phyloP scores from a whole-genome alignment of 371 early-diverging fungal genomes.

The Ecytonucleospora hepatopenaei region DNA sequence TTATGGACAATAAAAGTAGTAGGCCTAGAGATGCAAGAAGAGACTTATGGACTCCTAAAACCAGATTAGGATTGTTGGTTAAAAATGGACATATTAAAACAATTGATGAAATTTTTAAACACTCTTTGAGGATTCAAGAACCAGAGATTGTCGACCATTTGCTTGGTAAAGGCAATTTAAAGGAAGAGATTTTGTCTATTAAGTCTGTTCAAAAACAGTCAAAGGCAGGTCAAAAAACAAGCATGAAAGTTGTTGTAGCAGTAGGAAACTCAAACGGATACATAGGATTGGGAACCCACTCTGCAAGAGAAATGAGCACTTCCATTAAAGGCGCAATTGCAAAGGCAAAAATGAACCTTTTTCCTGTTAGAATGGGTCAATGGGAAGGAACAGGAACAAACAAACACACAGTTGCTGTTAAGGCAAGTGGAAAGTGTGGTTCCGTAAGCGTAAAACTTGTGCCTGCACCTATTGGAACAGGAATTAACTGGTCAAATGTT shows the following conservation, averaged over 20 bases:
- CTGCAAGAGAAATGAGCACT: constrained; percentile 93
- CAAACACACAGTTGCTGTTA: constrained; percentile 93
- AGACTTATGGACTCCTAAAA: constrained; percentile 57
- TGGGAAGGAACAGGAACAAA: constrained; percentile 90
- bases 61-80: constrained; percentile 56
- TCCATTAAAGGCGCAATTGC: constrained; percentile 94
- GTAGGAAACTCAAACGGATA: constrained; percentile 91
- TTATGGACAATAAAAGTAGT: background rate
- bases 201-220: constrained; percentile 99
- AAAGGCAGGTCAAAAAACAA: constrained; percentile 95
- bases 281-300: constrained; percentile 95
- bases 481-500: constrained; percentile 85
- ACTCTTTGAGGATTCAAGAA: constrained; percentile 95
- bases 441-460: constrained; percentile 79
- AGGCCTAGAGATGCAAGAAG: constrained; percentile 9
- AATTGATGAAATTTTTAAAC: constrained; percentile 83
- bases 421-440: constrained; percentile 97
- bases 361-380: constrained; percentile 94
- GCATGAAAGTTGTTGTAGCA: constrained; percentile 96
- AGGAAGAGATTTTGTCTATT: constrained; percentile 96
- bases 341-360: constrained; percentile 88
- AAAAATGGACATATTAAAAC: constrained; percentile 56
- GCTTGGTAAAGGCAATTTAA: constrained; percentile 69
- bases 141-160: constrained; percentile 93
- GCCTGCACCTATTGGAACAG: constrained; percentile 96